Conservation (phyloP, 1,139 yeast species). For the Pichia sp. region DNA sequence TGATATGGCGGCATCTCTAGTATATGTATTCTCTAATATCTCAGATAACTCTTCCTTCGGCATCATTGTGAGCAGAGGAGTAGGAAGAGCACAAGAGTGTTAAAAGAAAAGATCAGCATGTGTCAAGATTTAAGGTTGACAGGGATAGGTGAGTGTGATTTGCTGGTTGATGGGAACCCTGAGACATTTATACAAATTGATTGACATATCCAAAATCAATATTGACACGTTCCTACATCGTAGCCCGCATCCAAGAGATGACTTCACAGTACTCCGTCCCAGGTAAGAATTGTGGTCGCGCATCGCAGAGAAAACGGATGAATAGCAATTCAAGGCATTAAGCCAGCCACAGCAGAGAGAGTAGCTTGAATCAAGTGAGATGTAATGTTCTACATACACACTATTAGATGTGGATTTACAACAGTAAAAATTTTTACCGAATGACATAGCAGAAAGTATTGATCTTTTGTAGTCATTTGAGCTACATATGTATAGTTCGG, state of each 20-base stretch:
- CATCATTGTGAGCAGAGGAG: background rate
- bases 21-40: background rate
- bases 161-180: background rate
- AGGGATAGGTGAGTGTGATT: background rate
- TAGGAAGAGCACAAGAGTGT: background rate
- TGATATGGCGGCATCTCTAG: background rate
- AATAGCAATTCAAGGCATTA: background rate
- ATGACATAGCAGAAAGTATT: too few relatives aligned
- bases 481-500: too few relatives aligned
- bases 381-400: too few relatives aligned
- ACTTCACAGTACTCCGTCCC: background rate
- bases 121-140: background rate
- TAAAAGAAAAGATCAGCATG: background rate
- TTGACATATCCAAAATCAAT: background rate
- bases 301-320: background rate
- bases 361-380: too few relatives aligned
- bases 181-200: background rate
- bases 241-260: background rate
- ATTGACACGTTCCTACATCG: background rate
- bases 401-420: too few relatives aligned
- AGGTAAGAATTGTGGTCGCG: slow-evolving; percentile 1
- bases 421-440: too few relatives aligned
- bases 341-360: background rate
- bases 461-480: too few relatives aligned
- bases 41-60: background rate